phyloP scores from a whole-genome alignment of 2,329 filamentous ascomycete species.

The Alternaria incomplexa region DNA sequence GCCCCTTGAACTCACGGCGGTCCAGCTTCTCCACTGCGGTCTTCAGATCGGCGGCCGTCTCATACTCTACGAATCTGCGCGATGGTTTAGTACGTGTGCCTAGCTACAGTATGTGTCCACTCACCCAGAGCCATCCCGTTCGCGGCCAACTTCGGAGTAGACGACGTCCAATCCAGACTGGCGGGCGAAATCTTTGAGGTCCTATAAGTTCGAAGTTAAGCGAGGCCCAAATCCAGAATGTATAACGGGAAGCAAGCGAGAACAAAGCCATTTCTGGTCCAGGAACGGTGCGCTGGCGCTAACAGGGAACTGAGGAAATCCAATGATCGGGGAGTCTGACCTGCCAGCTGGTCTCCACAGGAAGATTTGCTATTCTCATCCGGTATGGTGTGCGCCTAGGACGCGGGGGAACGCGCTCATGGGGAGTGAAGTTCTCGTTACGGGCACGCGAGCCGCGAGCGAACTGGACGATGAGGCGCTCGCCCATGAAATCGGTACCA shows the following conservation, averaged over 20 bases:
- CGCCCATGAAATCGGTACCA: slow-evolving; percentile 97
- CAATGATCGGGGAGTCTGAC: slow-evolving; percentile 74
- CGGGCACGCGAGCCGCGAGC: slow-evolving; percentile 80
- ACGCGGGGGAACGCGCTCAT: slow-evolving; percentile 73
- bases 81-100: slow-evolving; percentile 12
- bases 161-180: slow-evolving; percentile 97
- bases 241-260: slow-evolving; percentile 38
- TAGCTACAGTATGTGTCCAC: slow-evolving; percentile 43
- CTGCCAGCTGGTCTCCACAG: slow-evolving; percentile 99
- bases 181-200: slow-evolving; percentile 98
- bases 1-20: slow-evolving; percentile 89
- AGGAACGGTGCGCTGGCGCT: slow-evolving; percentile 47
- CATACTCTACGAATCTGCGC: slow-evolving; percentile 92
- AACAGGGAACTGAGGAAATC: slow-evolving; percentile 51
- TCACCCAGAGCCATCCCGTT: slow-evolving; percentile 90
- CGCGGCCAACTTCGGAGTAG: slow-evolving; percentile 93
- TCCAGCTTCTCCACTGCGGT: slow-evolving; percentile 95
- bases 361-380: slow-evolving; percentile 97
- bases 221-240: slow-evolving; percentile 57
- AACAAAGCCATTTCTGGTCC: slow-evolving; percentile 47
- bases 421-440: slow-evolving; percentile 67
- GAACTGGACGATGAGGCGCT: slow-evolving; percentile 97
- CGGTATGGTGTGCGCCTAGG: slow-evolving; percentile 93
- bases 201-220: slow-evolving; percentile 88
- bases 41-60: slow-evolving; percentile 87